Evolutionary conservation across 2,329 filamentous ascomycete species (phyloP).

Genomic region (Leptographium lundbergii): DNA sequence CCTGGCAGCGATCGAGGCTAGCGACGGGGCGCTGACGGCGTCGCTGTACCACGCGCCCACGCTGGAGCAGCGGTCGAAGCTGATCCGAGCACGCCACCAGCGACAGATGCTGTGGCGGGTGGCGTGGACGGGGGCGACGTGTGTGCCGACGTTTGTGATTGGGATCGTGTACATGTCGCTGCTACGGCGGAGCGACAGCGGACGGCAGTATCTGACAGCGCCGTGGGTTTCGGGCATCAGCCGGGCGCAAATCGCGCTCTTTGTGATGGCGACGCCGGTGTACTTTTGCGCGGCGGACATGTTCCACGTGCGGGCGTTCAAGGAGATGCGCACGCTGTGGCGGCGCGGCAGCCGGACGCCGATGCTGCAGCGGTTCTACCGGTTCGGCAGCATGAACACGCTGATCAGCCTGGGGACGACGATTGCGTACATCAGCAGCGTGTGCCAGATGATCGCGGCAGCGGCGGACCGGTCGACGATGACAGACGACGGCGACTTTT

Average conservation of each 20-base stretch:
- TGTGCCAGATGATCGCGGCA: slow-evolving; percentile 60
- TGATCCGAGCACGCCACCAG: slow-evolving; percentile 59
- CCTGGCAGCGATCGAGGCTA: slow-evolving; percentile 50
- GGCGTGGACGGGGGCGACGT: slow-evolving; percentile 52
- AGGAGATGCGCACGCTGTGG: slow-evolving; percentile 71
- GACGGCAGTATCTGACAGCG: slow-evolving; percentile 54
- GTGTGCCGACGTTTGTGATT: slow-evolving; percentile 74
- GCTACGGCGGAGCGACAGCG: slow-evolving; percentile 44
- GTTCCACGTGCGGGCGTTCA: slow-evolving; percentile 68
- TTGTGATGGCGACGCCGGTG: slow-evolving; percentile 70
- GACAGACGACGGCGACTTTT: slow-evolving; percentile 44
- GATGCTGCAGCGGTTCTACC: slow-evolving; percentile 63
- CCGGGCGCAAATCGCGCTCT: slow-evolving; percentile 66
- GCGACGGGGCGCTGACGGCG: slow-evolving; percentile 53
- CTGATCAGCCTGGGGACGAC: slow-evolving; percentile 80
- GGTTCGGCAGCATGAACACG: slow-evolving; percentile 96
- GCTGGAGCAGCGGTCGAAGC: slow-evolving; percentile 67
- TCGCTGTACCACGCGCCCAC: slow-evolving; percentile 69
- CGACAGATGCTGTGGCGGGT: slow-evolving; percentile 57
- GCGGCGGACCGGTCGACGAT: slow-evolving; percentile 29
- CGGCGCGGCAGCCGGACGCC: slow-evolving; percentile 60
- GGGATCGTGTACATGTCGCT: slow-evolving; percentile 88
- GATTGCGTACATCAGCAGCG: slow-evolving; percentile 74
- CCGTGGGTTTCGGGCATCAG: slow-evolving; percentile 61
- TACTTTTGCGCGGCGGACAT: slow-evolving; percentile 80